Conservation (phyloP, 305 asterid species). For the Nicotiana rustica region DNA sequence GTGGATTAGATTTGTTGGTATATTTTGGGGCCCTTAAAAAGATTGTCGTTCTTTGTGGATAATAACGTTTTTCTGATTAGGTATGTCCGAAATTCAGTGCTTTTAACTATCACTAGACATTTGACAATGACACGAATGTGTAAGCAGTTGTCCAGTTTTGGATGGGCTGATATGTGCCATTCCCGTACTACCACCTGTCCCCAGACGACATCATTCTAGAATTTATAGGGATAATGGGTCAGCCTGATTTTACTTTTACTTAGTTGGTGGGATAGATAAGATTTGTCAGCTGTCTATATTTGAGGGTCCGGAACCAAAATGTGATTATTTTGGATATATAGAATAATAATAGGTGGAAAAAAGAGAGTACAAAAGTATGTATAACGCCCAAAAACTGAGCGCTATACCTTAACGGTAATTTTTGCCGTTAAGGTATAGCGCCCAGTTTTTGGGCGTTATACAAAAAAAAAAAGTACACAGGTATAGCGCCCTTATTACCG, state of each 20-base stretch:
- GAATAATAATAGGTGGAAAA: too few relatives aligned
- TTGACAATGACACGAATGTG: background rate
- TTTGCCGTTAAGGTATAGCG: too few relatives aligned
- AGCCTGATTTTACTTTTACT: background rate
- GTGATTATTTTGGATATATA: too few relatives aligned
- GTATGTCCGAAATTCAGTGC: background rate
- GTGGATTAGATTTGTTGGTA: background rate
- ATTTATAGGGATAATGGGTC: background rate
- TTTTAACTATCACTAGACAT: background rate
- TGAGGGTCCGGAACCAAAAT: too few relatives aligned
- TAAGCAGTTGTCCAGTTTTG: background rate
- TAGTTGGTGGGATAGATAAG: background rate
- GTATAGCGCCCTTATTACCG: too few relatives aligned
- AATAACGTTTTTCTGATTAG: background rate
- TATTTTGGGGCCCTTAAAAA: constrained; percentile 14
- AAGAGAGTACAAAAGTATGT: too few relatives aligned
- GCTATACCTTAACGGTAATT: too few relatives aligned
- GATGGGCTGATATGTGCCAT: background rate
- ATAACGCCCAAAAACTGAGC: too few relatives aligned
- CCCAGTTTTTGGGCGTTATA: too few relatives aligned
- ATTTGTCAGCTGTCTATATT: too few relatives aligned
- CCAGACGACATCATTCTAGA: background rate
- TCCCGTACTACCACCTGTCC: constrained; percentile 11
- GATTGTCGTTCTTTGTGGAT: background rate
- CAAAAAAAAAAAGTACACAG: too few relatives aligned